These are phyloP conservation scores for Stropharia rugosoannulata DNA, from an alignment of 768 basidiomycete genomes.

Conservation along the genomic window DNA sequence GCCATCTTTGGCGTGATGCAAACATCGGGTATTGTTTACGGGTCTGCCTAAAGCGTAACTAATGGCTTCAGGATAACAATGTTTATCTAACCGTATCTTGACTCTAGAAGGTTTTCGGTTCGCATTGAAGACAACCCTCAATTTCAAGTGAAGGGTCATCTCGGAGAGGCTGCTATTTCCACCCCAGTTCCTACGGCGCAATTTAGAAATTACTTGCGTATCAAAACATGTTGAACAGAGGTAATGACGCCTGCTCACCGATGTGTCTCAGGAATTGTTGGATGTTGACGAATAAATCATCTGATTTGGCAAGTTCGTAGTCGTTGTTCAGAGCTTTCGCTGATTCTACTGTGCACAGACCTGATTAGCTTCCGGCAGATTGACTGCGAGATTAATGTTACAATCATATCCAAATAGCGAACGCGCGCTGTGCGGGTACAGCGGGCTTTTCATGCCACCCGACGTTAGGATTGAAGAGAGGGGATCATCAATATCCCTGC, in stretches of 20 bases:
- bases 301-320: constrained; percentile 45
- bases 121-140: too few relatives aligned
- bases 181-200: background rate
- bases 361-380: background rate
- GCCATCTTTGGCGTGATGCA: too few relatives aligned
- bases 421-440: constrained; percentile 50
- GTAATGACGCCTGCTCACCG: constrained; percentile 29
- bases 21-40: too few relatives aligned
- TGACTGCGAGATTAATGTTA: constrained; percentile 28
- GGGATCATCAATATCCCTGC: constrained; percentile 39
- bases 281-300: constrained; percentile 42
- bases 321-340: constrained; percentile 44
- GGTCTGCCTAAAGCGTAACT: too few relatives aligned
- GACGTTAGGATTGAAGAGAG: constrained; percentile 45
- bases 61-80: too few relatives aligned
- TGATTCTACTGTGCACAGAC: constrained; percentile 32
- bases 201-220: background rate
- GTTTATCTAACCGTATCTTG: too few relatives aligned
- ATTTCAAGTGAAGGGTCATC: background rate
- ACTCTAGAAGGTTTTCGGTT: too few relatives aligned
- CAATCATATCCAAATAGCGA: constrained; percentile 53
- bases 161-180: constrained; percentile 3
- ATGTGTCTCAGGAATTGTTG: constrained; percentile 58
- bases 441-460: constrained; percentile 44
- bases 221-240: too few relatives aligned